Evolutionary conservation across 345 rosid genomes (phyloP), one percentile per base, ranked within the genome.

Genomic region (Passiflora organensis): DNA sequence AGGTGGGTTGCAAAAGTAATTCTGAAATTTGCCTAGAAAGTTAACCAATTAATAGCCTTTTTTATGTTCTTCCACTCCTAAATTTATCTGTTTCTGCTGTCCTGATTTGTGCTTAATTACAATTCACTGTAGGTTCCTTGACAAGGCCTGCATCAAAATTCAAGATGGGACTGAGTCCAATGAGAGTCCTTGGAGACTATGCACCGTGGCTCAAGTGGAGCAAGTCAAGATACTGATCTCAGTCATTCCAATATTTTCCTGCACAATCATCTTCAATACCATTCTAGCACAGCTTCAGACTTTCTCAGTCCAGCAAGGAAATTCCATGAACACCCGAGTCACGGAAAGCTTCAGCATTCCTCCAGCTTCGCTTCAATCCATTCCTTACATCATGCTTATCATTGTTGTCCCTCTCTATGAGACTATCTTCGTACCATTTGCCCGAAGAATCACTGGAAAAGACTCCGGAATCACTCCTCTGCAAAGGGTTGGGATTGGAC

Each of bases 401-500:
- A 34, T 63, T 37, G 44, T 44, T 17, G 59, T 63, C 59, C 67
- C 67, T 10, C 67, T 63, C 48, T 63, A 63, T 32, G 67, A 63
- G 37, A 53, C 43, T 1, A 10, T 16, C 24, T 55, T 63, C 20
- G 59, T 63, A 8, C 60, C 67, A 13, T n/a, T 54, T 23, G 59
- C 67, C 0, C 54, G 67, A 17, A 53, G 36, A 25, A 2, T 63
- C 53, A 63, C 67, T 0, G 37, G 60, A 2, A 32, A 23, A n/a
- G 59, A 63, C 21, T 53, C 44, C 6, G 67, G 67, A 37, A 63
- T 63, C 19, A 43, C 53, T 36, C 59, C 59, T 17, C 52, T 53
- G 13, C 67, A 63, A 47, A 45, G 67, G 53, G 53, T 83, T 9
- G 90, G 90, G 13, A 32, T 60, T 0, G 90, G 90, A 0, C 78